Conservation (phyloP, 2,329 filamentous ascomycete species). For the Fusarium piperis region DNA sequence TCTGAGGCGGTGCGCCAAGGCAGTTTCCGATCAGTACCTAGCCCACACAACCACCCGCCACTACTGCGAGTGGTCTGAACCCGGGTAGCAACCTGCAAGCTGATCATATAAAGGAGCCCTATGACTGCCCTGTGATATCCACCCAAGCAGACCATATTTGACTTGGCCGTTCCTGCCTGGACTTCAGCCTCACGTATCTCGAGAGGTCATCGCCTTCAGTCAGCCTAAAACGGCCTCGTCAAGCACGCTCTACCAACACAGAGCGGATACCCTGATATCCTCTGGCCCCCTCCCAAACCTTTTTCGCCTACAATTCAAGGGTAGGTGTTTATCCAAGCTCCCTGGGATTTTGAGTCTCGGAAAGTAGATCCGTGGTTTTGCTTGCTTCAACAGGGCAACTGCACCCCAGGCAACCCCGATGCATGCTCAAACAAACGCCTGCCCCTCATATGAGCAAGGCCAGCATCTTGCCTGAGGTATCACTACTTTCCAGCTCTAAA, state of each 20-base stretch:
- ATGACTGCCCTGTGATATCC: not conserved
- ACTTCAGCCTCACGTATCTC: not conserved
- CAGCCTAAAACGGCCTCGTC: not conserved
- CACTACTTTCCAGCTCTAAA: not conserved
- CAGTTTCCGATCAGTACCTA: slow-evolving; percentile 32
- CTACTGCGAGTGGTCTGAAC: slow-evolving; percentile 1
- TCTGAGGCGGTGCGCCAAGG: slow-evolving; percentile 41
- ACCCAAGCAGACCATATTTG: not conserved
- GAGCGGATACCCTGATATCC: not conserved
- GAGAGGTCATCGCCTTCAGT: not conserved
- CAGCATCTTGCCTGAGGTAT: not conserved
- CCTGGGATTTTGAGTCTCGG: not conserved
- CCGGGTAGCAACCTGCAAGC: not conserved
- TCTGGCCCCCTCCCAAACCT: not conserved
- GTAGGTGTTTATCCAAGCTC: slow-evolving; percentile 1
- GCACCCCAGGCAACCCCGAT: not conserved
- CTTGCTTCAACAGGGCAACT: not conserved
- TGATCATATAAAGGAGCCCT: slow-evolving; percentile 15
- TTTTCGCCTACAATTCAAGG: not conserved
- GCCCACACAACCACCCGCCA: slow-evolving; percentile 29
- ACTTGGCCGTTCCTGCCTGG: not conserved
- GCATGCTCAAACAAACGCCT: not conserved
- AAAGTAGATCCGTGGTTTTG: not conserved
- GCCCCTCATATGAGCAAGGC: slow-evolving; percentile 2
- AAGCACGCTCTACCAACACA: not conserved